Evolutionary conservation across 164 flowering plant species (phyloP).

Genomic region (Cinnamomum micranthum): DNA sequence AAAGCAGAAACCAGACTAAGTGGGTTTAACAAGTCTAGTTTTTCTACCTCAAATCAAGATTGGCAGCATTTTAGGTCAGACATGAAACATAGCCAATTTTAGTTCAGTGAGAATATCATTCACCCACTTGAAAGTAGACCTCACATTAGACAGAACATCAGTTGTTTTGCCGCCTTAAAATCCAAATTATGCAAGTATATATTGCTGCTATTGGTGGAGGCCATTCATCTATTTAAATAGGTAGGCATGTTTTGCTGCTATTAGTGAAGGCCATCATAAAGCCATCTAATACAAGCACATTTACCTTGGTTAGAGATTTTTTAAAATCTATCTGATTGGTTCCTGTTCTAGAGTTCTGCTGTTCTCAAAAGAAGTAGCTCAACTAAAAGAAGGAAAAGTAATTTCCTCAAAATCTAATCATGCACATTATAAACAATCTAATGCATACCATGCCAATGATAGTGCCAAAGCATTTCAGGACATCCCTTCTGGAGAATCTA

Average conservation of each 20-base stretch:
- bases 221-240: too few relatives aligned
- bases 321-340: background rate
- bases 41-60: too few relatives aligned
- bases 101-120: too few relatives aligned
- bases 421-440: background rate
- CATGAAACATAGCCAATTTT: too few relatives aligned
- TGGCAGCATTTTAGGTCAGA: too few relatives aligned
- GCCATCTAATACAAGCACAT: background rate
- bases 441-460: slow-evolving; percentile 58
- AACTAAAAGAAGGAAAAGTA: background rate
- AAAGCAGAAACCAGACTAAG: too few relatives aligned
- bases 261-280: background rate
- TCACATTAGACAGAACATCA: too few relatives aligned
- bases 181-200: too few relatives aligned
- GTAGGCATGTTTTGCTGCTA: background rate
- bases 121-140: too few relatives aligned
- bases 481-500: slow-evolving; percentile 47
- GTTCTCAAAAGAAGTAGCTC: background rate
- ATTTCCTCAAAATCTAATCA: background rate
- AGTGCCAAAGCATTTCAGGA: slow-evolving; percentile 53
- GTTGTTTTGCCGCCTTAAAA: too few relatives aligned
- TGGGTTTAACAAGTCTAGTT: too few relatives aligned
- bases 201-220: too few relatives aligned
- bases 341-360: background rate
- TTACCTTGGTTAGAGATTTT: background rate